Base-by-base conservation (phyloP, 2,329 filamentous ascomycete genomes). In the Xylaria sp. region DNA sequence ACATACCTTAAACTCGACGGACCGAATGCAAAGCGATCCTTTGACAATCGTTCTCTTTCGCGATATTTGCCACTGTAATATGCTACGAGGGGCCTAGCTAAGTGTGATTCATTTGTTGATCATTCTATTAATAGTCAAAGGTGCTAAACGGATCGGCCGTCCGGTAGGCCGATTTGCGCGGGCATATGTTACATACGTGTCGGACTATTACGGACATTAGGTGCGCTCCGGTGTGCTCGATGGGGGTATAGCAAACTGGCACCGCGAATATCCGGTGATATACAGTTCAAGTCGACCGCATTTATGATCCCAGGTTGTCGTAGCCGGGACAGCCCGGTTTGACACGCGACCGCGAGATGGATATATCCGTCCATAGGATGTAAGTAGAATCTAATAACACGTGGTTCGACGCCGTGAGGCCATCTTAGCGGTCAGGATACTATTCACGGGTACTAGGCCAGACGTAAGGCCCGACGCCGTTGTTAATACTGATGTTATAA, bases 51-150 rank as follows among this genome's bases (percentile, higher is more conserved):
- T 15, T 41, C 44, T 15, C 35, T 19, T 31, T 10, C 7, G 17
- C 5, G 8, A 13, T 7, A 15, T n/a, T 54, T 49, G 35, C 8
- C 41, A 61, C 15, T 15, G 19, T 58, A 44, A 3, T 21, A 9
- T 44, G 41, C 23, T 38, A 10, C n/a, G 29, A 54, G 13, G 13
- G 29, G 31, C 8, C 1, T 41, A 31, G 27, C 5, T 35, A n/a
- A 19, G 8, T 27, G 27, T 25, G 25, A 7, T 25, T 40, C 2
- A 25, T 33, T 44, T 2, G 4, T 51, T 19, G 8, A 23, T 27
- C 1, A n/a, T 37, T 8, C 38, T 54, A 62, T 59, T 46, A 47
- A 62, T 51, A 59, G 46, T 5, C n/a, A 10, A 9, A 11, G 23
- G 15, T 25, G 15, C 23, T 21, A 11, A 11, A 13, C 35, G 47